phyloP scores from a whole-genome alignment of 2,329 filamentous ascomycete species.

The Lachnellula arida region DNA sequence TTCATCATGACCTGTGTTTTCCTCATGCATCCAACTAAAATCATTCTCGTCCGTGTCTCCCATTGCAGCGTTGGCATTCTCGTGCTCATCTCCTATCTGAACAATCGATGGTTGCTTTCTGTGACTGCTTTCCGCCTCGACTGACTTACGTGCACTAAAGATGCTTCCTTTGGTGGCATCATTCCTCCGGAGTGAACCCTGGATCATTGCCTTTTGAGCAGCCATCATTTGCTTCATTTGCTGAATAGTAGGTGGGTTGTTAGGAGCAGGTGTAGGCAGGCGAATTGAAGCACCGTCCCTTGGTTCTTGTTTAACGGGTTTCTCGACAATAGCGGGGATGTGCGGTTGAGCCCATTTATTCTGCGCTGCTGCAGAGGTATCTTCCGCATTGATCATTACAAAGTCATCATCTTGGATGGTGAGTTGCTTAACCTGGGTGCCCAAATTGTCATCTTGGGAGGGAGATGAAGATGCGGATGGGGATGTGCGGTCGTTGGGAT shows the following conservation, averaged over 20 bases:
- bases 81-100: background rate
- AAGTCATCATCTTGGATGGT: background rate
- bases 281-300: background rate
- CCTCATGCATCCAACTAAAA: constrained; percentile 18
- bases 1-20: constrained; percentile 4
- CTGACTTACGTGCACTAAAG: too few relatives aligned
- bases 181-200: too few relatives aligned
- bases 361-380: background rate
- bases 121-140: too few relatives aligned
- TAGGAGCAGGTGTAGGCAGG: background rate
- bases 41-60: constrained; percentile 7
- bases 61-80: constrained; percentile 9
- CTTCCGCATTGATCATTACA: background rate
- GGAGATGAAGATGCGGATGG: background rate
- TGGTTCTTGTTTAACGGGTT: background rate
- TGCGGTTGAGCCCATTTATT: background rate
- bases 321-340: background rate
- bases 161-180: too few relatives aligned
- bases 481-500: too few relatives aligned
- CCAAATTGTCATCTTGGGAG: background rate
- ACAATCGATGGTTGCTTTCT: too few relatives aligned
- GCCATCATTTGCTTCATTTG: background rate
- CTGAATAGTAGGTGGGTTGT: background rate
- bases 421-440: background rate
- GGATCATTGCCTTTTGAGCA: constrained; percentile 1